Evolutionary conservation across 306 rosid genomes (phyloP).

Genomic region (Cyamopsis tetragonoloba): DNA sequence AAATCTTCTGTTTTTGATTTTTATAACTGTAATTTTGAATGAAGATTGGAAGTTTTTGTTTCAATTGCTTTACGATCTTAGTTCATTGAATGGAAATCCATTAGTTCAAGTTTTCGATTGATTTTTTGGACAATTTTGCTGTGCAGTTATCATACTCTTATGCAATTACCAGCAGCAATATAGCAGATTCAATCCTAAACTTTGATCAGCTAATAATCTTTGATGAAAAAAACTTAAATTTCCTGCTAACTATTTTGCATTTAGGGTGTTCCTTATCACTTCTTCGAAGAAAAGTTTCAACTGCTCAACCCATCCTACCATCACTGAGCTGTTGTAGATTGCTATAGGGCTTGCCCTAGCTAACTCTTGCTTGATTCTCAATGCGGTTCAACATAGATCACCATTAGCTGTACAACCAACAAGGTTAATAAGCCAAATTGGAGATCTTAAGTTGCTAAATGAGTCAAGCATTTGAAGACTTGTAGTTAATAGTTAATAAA

Average conservation of each 20-base stretch:
- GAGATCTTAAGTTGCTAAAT: no score
- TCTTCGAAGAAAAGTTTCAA: neutral
- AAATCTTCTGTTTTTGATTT: neutral
- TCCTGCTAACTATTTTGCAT: neutral
- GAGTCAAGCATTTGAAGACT: neutral
- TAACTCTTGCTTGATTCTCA: neutral
- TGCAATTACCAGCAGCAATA: neutral
- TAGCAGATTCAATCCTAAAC: neutral
- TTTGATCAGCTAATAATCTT: neutral
- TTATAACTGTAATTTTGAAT: neutral
- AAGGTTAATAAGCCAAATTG: neutral
- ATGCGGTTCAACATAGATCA: no score
- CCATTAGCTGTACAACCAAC: neutral
- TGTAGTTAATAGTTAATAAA: neutral
- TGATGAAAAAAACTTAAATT: neutral
- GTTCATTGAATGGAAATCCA: neutral
- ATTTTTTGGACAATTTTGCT: neutral
- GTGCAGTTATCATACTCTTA: neutral
- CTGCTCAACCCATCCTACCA: neutral
- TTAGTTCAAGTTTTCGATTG: neutral
- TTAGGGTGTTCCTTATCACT: neutral
- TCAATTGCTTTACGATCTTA: neutral
- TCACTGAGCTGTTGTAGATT: neutral
- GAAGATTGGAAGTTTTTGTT: constrained; percentile 18
- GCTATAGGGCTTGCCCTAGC: neutral